These are phyloP conservation scores for Mucor irregularis DNA, from an alignment of 371 early-diverging fungal species.

Conservation along the genomic window DNA sequence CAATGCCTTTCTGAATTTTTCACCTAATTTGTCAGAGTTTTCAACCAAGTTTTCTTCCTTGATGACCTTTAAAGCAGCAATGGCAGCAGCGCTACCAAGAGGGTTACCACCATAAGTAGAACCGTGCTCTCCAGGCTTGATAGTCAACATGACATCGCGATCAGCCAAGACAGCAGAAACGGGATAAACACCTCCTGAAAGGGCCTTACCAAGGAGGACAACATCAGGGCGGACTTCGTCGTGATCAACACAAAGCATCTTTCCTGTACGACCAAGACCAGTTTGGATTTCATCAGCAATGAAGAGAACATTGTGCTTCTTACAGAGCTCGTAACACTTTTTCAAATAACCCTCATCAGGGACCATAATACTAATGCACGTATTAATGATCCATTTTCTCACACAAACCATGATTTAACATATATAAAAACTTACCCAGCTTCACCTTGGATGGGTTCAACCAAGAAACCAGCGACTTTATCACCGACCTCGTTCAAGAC, in stretches of 20 bases:
- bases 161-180: slow-evolving; percentile 92
- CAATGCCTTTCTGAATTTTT: slow-evolving; percentile 80
- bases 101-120: slow-evolving; percentile 98
- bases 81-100: slow-evolving; percentile 91
- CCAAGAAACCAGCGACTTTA: slow-evolving; percentile 89
- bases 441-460: slow-evolving; percentile 99
- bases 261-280: slow-evolving; percentile 95
- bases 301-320: slow-evolving; percentile 94
- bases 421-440: slow-evolving; percentile 63
- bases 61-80: slow-evolving; percentile 92
- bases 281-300: slow-evolving; percentile 99
- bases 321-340: slow-evolving; percentile 85
- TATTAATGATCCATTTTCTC: background rate
- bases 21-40: slow-evolving; percentile 73
- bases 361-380: slow-evolving; percentile 70
- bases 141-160: slow-evolving; percentile 89
- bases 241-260: slow-evolving; percentile 91
- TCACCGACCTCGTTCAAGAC: slow-evolving; percentile 82
- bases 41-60: slow-evolving; percentile 92
- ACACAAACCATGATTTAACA: background rate
- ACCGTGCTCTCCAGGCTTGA: slow-evolving; percentile 96
- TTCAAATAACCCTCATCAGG: slow-evolving; percentile 93
- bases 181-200: slow-evolving; percentile 95
- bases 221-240: slow-evolving; percentile 92
- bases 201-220: slow-evolving; percentile 93